Conservation (phyloP, 2,329 filamentous ascomycete genomes). For the Podosphaera aphanis region DNA sequence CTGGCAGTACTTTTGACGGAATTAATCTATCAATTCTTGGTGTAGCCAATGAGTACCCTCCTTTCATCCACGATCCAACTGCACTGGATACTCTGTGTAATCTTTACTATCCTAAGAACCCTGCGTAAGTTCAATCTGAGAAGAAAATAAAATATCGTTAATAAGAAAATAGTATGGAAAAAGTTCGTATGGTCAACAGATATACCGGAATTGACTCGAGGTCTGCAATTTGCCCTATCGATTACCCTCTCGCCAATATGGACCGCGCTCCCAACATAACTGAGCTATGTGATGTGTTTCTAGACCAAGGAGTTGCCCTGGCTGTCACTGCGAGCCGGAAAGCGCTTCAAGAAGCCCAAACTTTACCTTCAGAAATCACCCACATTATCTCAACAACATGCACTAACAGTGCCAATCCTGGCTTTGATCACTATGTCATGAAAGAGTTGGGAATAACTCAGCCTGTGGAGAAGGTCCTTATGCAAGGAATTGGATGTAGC, state of each 20-base stretch:
- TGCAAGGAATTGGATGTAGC: conserved; percentile 43
- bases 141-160: background rate
- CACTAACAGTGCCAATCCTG: conserved; percentile 45
- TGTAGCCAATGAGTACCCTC: conserved; percentile 35
- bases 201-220: conserved; percentile 41
- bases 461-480: conserved; percentile 37
- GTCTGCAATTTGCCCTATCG: conserved; percentile 35
- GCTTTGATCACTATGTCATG: conserved; percentile 41
- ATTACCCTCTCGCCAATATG: conserved; percentile 37
- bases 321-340: conserved; percentile 30
- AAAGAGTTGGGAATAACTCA: conserved; percentile 32
- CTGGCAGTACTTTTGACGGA: background rate
- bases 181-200: conserved; percentile 37
- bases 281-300: conserved; percentile 30
- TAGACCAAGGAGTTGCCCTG: conserved; percentile 32
- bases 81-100: conserved; percentile 28
- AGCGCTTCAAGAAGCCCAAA: conserved; percentile 29
- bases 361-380: conserved; percentile 31
- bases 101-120: conserved; percentile 33
- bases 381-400: conserved; percentile 46
- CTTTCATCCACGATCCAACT: conserved; percentile 25
- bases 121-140: conserved; percentile 24
- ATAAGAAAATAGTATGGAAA: conserved; percentile 27
- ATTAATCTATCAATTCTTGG: conserved; percentile 32
- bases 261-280: conserved; percentile 27